These are phyloP conservation scores for Escovopsis sp. DNA, from an alignment of 2,329 filamentous ascomycete genomes.

Conservation along the genomic window DNA sequence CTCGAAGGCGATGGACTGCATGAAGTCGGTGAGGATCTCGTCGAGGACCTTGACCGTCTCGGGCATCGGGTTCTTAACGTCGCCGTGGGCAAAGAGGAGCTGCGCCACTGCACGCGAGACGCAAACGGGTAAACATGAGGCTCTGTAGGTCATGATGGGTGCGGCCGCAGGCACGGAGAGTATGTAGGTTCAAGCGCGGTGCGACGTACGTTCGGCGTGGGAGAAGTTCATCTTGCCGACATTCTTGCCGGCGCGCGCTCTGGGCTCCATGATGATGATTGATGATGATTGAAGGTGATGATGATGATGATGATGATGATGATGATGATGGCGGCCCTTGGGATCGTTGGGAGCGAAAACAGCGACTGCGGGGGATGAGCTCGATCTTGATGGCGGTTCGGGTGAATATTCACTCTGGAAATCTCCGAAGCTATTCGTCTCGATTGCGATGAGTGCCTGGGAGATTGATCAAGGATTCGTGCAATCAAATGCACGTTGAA, in stretches of 20 bases:
- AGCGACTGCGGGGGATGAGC: not conserved
- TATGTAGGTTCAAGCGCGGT: not conserved
- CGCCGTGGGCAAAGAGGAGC: constrained; percentile 69
- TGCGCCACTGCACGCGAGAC: constrained; percentile 41
- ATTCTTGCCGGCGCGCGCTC: constrained; percentile 64
- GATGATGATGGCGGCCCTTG: too few species aligned
- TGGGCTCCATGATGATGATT: constrained; percentile 56
- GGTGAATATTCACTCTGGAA: not conserved
- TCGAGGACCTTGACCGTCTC: constrained; percentile 79
- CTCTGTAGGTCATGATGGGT: not conserved
- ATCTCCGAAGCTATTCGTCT: not conserved
- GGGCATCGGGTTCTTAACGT: constrained; percentile 61
- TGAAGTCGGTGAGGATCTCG: constrained; percentile 93
- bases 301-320: too few species aligned
- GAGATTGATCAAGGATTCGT: too few species aligned
- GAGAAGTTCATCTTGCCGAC: constrained; percentile 73
- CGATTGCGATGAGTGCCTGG: too few species aligned
- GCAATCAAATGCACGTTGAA: not conserved
- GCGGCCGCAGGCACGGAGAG: not conserved
- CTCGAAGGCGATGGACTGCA: constrained; percentile 84
- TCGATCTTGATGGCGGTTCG: not conserved
- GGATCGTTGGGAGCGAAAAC: not conserved
- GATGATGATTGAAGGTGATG: too few species aligned
- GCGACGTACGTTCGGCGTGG: constrained; percentile 49
- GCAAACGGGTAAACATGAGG: not conserved